Evolutionary conservation across 2,329 filamentous ascomycete genomes (phyloP), one percentile per base, ranked within the genome.

Genomic region (Leptosphaerulina australis): DNA sequence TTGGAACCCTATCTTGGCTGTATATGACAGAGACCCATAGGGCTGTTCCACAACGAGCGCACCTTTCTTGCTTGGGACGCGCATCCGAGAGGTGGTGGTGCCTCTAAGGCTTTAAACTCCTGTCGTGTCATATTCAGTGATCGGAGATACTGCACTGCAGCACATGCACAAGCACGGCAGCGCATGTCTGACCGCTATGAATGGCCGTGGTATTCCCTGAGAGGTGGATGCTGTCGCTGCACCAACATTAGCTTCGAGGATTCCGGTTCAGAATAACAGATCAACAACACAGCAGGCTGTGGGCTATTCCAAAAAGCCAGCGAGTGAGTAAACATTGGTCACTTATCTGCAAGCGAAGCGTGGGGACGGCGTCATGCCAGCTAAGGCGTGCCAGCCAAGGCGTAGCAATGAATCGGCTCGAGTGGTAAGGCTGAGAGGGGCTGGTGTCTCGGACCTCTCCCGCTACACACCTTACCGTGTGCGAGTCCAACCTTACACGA

Each of bases 361-460:
- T 54, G 53, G 53, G 50, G 54, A 53, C 40, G 24, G 22, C 44
- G 50, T 44, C 29, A 34, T 45, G 45, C 35, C 43, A 41, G 52
- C 20, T 34, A 15, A 31, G 29, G 44, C 52, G 33, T 28, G 47
- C 22, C 25, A 20, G 45, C 24, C 26, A 43, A 36, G 38, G 26
- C 18, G 17, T 33, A 38, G 12, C 46, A 49, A 28, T 36, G 38
- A 50, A 34, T 24, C 24, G 26, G 39, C 46, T 39, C 26, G 21
- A 34, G 25, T 53, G 48, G 56, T 66, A 63, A 52, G 59, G 63
- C 63, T 64, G 58, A 53, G 33, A 45, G 38, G 44, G 49, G 52
- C 48, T 48, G 49, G 37, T 37, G 50, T 45, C 47, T 44, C 35
- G 35, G 35, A 37, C 14, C 35, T 26, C 26, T 52, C 51, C 58